Conservation (phyloP, 2,329 filamentous ascomycete genomes). For the Ophiocordyceps camponoti-rufipedis region DNA sequence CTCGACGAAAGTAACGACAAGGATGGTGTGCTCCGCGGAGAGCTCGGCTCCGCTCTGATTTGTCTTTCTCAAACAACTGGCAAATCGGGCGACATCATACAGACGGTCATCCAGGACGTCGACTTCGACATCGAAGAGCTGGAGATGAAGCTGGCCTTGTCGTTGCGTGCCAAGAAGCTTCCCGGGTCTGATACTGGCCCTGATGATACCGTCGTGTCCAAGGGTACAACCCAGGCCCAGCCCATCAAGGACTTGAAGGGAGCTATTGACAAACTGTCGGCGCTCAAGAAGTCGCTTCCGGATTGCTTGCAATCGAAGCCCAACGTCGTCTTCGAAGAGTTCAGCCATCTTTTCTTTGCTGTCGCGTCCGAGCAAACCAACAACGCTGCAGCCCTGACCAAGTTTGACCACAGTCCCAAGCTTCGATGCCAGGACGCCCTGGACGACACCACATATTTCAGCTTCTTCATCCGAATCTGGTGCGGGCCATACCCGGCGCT, state of each 20-base stretch:
- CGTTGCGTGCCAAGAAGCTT: constrained; percentile 39
- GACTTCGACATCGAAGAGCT: constrained; percentile 57
- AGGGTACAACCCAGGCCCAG: constrained; percentile 9
- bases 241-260: constrained; percentile 18
- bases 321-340: constrained; percentile 35
- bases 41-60: constrained; percentile 49
- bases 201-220: constrained; percentile 23
- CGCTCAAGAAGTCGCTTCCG: constrained; percentile 17
- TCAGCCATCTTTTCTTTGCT: constrained; percentile 39
- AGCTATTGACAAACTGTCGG: constrained; percentile 19
- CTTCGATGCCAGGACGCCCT: constrained; percentile 35
- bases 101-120: constrained; percentile 45
- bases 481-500: constrained; percentile 51
- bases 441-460: constrained; percentile 48
- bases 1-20: constrained; percentile 35
- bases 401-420: constrained; percentile 35
- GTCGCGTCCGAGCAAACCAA: constrained; percentile 27
- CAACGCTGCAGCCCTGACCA: constrained; percentile 19
- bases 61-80: constrained; percentile 41
- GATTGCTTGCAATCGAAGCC: constrained; percentile 34
- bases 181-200: constrained; percentile 21
- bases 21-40: constrained; percentile 38
- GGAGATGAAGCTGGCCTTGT: constrained; percentile 56
- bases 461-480: constrained; percentile 61
- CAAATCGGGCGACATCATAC: constrained; percentile 42